Base-by-base conservation (phyloP, 805 yeast species). In the Sungouiella blattae region DNA sequence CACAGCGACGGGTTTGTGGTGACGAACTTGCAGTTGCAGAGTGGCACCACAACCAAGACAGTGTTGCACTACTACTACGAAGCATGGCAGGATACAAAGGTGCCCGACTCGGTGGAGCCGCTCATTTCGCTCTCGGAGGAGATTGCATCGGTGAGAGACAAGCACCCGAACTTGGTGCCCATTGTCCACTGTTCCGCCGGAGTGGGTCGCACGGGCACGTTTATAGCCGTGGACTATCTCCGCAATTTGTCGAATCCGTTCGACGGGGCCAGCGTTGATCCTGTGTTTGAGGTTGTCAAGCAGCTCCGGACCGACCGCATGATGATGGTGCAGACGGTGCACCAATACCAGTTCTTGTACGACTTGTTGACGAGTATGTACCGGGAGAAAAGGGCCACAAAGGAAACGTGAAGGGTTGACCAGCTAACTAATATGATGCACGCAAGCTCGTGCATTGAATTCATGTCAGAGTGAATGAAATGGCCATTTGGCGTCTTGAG, bases 141-240 rank as follows among this genome's bases (percentile, higher is more conserved):
- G 4, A 35, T 46, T 12, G 18, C 33, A 6, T 27, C 7, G 6
- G 25, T 28, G n/a, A 40, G 32, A 13, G 17, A 20, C 8, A n/a
- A n/a, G 2, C 24, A 29, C 9, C 47, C 49, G 15, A 26, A 26
- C 6, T 27, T 46, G 14, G 41, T 41, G 84, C 17, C 59, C 4
- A 43, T 55, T 5, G 55, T 55, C 8, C 98, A 91, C 60, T 91
- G 98, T 54, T 87, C 96, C 5, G 98, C 98, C 1, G 98, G 98
- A 0, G 88, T 95, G 53, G 98, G 98, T 13, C 69, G 98, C 39
- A 87, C 98, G 0, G 98, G 98, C 2, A 85, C 96, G 1, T 61
- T 64, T 28, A 58, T 64, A 29, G 53, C 67, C 11, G 46, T 64
- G 17, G 72, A 67, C 46, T 52, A 67, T 11, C 43, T 67, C 18